Percentiles rank a stretch among this genome's conserved stretches.
These are phyloP conservation scores for Aspergillus ibericus DNA, from an alignment of 2,329 filamentous ascomycete genomes.

Conservation along the genomic window DNA sequence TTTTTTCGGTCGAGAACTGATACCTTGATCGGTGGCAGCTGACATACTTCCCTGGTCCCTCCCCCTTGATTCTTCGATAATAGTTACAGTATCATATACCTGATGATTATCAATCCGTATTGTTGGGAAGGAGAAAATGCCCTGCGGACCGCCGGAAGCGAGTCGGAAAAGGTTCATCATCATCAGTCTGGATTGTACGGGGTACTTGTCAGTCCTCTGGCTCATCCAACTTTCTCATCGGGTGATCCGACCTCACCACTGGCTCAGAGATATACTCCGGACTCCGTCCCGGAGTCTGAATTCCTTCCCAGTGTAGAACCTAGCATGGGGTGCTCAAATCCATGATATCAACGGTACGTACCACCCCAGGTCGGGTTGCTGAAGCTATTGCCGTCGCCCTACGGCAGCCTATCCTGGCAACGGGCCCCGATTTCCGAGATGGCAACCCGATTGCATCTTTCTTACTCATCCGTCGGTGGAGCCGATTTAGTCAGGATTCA, in stretches of 20 bases:
- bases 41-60: neutral
- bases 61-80: neutral
- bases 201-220: neutral
- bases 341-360: neutral
- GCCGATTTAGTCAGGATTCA: conserved; percentile 1
- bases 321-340: neutral
- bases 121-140: neutral
- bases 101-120: neutral
- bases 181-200: neutral
- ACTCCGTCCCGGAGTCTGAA: neutral
- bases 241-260: neutral
- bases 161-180: neutral
- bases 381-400: neutral
- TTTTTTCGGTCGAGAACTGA: neutral
- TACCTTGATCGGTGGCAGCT: neutral
- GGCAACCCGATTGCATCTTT: conserved; percentile 12
- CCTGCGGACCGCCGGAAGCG: too few species aligned
- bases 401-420: neutral
- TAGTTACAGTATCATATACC: neutral
- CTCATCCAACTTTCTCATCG: neutral
- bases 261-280: conserved; percentile 5
- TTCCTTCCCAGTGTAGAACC: neutral
- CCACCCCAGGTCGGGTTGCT: neutral
- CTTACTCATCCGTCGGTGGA: conserved; percentile 13
- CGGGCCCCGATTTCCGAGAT: conserved; percentile 14